These are phyloP conservation scores for Odontarrhena argentea DNA, from an alignment of 345 rosid genomes.

Conservation along the genomic window DNA sequence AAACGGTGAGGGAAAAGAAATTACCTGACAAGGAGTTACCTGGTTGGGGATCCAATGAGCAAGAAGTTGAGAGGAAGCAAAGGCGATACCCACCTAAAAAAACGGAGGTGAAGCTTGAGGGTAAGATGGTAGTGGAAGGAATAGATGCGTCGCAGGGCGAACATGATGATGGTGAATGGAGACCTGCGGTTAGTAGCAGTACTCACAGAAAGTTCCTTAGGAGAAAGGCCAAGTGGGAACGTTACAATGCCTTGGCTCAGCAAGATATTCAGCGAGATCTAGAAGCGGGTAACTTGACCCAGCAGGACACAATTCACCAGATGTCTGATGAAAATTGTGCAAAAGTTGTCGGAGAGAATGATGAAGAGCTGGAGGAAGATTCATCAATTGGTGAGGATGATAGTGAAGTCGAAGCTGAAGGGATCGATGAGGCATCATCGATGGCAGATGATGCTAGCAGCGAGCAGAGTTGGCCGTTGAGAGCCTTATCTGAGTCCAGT, in stretches of 20 bases:
- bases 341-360: slow-evolving; percentile 31
- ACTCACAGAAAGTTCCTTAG: slow-evolving; percentile 80
- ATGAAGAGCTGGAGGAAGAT: slow-evolving; percentile 61
- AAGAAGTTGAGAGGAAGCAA: slow-evolving; percentile 44
- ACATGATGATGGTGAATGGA: slow-evolving; percentile 69
- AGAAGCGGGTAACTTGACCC: slow-evolving; percentile 24
- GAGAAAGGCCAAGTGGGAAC: slow-evolving; percentile 73
- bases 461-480: slow-evolving; percentile 84
- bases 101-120: slow-evolving; percentile 64
- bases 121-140: slow-evolving; percentile 89
- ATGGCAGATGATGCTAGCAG: slow-evolving; percentile 66
- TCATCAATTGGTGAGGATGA: slow-evolving; percentile 41
- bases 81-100: slow-evolving; percentile 60
- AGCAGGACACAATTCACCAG: slow-evolving; percentile 28
- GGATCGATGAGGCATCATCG: slow-evolving; percentile 50
- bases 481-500: slow-evolving; percentile 90
- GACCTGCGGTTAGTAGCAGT: slow-evolving; percentile 90
- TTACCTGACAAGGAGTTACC: slow-evolving; percentile 88
- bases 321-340: slow-evolving; percentile 27
- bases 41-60: slow-evolving; percentile 86
- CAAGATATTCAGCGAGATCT: slow-evolving; percentile 60
- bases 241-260: slow-evolving; percentile 52
- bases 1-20: slow-evolving; percentile 70
- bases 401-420: slow-evolving; percentile 39
- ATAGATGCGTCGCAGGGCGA: slow-evolving; percentile 87